Conservation (phyloP, 2,329 filamentous ascomycete species). For the Aspergillus niger region DNA sequence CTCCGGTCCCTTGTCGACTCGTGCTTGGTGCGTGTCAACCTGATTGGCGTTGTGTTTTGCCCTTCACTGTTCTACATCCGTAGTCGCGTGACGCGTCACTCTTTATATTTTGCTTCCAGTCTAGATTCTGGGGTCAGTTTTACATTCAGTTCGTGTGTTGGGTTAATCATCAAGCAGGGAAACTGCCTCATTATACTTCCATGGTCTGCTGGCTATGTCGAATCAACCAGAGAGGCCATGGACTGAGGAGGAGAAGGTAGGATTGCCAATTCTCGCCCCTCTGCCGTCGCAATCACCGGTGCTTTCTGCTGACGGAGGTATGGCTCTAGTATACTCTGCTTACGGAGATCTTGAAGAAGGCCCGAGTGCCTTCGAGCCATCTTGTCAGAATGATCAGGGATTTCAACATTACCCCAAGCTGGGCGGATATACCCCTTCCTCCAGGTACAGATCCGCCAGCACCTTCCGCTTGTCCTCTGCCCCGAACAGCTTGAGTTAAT, state of each 20-base stretch:
- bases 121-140: constrained; percentile 1
- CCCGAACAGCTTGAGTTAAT: background rate
- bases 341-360: constrained; percentile 46
- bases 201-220: constrained; percentile 48
- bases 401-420: constrained; percentile 39
- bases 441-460: constrained; percentile 38
- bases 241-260: constrained; percentile 51
- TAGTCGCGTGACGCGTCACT: constrained; percentile 23
- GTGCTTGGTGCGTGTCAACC: background rate
- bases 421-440: constrained; percentile 46
- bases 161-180: constrained; percentile 13
- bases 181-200: constrained; percentile 27
- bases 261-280: background rate
- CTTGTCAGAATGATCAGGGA: constrained; percentile 44
- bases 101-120: constrained; percentile 11
- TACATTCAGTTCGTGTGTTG: constrained; percentile 9
- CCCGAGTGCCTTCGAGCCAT: constrained; percentile 38
- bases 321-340: constrained; percentile 42
- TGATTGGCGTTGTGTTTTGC: constrained; percentile 14
- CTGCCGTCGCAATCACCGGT: background rate
- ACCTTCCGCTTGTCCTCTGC: constrained; percentile 11
- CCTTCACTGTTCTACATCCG: constrained; percentile 9
- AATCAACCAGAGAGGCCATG: constrained; percentile 45
- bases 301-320: constrained; percentile 5
- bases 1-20: constrained; percentile 11